Percentiles rank a stretch among this genome's conserved stretches.
phyloP scores from a whole-genome alignment of 177 flowering plant genomes.

The Telopea speciosissima region DNA sequence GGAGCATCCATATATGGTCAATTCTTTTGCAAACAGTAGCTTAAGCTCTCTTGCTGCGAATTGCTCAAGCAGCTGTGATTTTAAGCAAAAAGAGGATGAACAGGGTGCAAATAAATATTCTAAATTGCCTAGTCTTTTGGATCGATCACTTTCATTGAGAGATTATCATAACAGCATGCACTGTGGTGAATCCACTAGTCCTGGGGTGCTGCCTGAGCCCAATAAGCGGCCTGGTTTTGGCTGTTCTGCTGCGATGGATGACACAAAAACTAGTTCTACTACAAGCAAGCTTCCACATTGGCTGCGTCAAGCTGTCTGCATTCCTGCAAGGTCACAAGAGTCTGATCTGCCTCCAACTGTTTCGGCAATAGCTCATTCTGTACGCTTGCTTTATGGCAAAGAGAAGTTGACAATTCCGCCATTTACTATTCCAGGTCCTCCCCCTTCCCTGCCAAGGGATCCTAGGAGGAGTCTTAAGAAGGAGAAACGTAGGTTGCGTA shows the following conservation, averaged over 20 bases:
- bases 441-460: conserved; percentile 70
- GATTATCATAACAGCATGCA: conserved; percentile 27
- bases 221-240: conserved; percentile 21
- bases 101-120: conserved; percentile 27
- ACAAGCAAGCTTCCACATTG: conserved; percentile 85
- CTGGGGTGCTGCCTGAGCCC: conserved; percentile 22
- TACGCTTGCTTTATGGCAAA: conserved; percentile 72
- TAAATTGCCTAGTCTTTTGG: conserved; percentile 47
- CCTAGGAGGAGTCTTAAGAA: conserved; percentile 55
- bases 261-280: conserved; percentile 35
- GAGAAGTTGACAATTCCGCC: conserved; percentile 75
- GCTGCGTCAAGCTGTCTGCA: conserved; percentile 86
- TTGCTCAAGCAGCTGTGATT: conserved; percentile 27
- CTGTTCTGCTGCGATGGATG: conserved; percentile 33
- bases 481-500: conserved; percentile 33
- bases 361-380: conserved; percentile 82
- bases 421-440: conserved; percentile 69
- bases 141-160: conserved; percentile 33
- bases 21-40: conserved; percentile 37
- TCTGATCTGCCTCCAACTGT: conserved; percentile 75
- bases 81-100: conserved; percentile 42
- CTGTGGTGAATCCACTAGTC: conserved; percentile 27
- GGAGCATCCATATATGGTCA: conserved; percentile 44
- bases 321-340: conserved; percentile 45
- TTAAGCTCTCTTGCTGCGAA: conserved; percentile 38